phyloP scores from a whole-genome alignment of 768 basidiomycete genomes.

The Filobasidium floriforme region DNA sequence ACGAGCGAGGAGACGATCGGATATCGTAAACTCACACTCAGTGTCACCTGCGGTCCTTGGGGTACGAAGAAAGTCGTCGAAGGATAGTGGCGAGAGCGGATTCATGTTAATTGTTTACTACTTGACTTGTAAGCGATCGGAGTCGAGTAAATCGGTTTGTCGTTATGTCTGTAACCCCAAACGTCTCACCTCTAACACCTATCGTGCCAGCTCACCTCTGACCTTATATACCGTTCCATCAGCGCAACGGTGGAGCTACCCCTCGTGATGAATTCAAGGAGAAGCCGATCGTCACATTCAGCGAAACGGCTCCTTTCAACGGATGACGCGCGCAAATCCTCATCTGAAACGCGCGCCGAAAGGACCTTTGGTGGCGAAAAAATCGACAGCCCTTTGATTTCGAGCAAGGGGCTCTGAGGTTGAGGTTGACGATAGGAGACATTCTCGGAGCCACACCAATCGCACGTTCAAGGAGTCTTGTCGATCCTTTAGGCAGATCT shows the following conservation, averaged over 20 bases:
- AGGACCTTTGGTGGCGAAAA: constrained; percentile 4
- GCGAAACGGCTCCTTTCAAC: constrained; percentile 7
- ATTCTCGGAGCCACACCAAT: background rate
- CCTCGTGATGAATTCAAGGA: background rate
- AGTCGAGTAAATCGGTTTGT: background rate
- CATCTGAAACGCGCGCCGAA: background rate
- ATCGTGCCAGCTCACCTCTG: background rate
- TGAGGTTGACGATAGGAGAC: background rate
- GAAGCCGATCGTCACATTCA: background rate
- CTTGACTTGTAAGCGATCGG: background rate
- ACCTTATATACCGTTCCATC: background rate
- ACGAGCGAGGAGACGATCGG: background rate
- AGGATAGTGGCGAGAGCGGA: background rate
- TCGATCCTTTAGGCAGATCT: background rate
- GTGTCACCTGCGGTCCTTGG: background rate
- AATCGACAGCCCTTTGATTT: background rate
- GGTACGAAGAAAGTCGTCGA: constrained; percentile 2
- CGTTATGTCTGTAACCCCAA: background rate
- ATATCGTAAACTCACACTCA: background rate
- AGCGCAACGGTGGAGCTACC: background rate
- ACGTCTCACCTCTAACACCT: background rate
- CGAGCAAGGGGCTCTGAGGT: background rate
- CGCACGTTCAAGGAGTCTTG: background rate
- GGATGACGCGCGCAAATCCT: constrained; percentile 3
- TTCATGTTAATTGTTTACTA: background rate